These are phyloP conservation scores for Gaertneriomyces sp. DNA, from an alignment of 192 early-diverging fungal species.

Conservation along the genomic window DNA sequence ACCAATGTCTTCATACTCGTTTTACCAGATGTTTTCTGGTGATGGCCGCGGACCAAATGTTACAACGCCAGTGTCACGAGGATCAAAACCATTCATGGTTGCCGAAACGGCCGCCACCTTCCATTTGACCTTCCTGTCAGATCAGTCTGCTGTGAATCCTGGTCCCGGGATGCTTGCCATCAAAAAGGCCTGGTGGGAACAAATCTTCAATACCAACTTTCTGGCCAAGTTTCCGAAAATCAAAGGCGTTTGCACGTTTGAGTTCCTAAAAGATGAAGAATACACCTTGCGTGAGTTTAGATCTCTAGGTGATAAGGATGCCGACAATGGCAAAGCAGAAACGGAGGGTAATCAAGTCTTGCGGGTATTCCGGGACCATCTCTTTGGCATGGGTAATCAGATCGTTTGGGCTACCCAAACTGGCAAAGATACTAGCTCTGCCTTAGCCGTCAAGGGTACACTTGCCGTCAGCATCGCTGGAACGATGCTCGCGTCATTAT, in stretches of 20 bases:
- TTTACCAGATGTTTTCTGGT: constrained; percentile 42
- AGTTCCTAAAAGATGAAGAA: constrained; percentile 43
- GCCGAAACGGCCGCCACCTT: constrained; percentile 30
- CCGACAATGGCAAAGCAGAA: constrained; percentile 1
- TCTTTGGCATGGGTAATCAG: not conserved
- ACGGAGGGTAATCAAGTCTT: constrained; percentile 7
- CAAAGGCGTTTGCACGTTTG: constrained; percentile 37
- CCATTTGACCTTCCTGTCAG: constrained; percentile 7
- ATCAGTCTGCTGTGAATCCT: constrained; percentile 4
- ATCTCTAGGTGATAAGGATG: constrained; percentile 20
- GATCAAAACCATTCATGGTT: constrained; percentile 45
- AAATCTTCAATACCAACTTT: constrained; percentile 32
- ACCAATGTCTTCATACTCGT: constrained; percentile 20
- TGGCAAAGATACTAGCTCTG: no score
- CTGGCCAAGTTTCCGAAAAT: constrained; percentile 34
- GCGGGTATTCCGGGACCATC: constrained; percentile 2
- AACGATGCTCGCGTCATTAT: no score
- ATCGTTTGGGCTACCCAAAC: constrained; percentile 10
- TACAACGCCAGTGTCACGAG: constrained; percentile 18
- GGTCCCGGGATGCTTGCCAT: constrained; percentile 29
- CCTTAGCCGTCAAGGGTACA: no score
- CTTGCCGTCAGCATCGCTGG: no score
- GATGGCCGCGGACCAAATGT: constrained; percentile 21
- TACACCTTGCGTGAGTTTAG: constrained; percentile 36
- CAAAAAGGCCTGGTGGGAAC: constrained; percentile 48